phyloP scores from a whole-genome alignment of 129 eudicot species.

The Logfia minima region DNA sequence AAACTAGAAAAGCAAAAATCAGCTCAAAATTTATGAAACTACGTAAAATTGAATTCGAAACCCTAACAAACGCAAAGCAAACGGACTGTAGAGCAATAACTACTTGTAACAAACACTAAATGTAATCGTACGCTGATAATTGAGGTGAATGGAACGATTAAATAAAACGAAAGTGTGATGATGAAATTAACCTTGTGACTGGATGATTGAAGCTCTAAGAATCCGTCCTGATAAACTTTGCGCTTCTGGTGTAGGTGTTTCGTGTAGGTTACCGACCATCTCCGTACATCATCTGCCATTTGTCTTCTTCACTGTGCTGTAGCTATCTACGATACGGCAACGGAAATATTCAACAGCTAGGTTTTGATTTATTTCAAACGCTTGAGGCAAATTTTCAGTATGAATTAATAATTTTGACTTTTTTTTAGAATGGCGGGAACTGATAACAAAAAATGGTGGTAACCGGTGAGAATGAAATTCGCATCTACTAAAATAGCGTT shows the following conservation, averaged over 20 bases:
- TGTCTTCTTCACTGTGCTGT: neutral
- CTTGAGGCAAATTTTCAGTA: neutral
- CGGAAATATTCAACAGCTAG: neutral
- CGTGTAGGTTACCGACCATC: constrained; percentile 84
- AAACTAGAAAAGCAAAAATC: neutral
- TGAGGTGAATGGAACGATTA: constrained; percentile 9
- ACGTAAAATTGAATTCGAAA: neutral
- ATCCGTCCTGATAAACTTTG: constrained; percentile 81
- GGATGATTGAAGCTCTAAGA: constrained; percentile 47
- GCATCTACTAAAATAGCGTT: too few species aligned
- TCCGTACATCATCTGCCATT: constrained; percentile 48
- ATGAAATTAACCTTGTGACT: constrained; percentile 50
- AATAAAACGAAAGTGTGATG: neutral
- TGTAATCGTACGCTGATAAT: neutral
- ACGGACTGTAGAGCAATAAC: neutral
- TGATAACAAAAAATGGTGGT: neutral
- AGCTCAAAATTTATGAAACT: neutral
- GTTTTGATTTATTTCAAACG: neutral
- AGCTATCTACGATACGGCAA: neutral
- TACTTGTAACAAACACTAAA: neutral
- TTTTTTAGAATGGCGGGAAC: constrained; percentile 39
- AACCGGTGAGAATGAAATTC: too few species aligned
- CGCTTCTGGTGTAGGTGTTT: constrained; percentile 84
- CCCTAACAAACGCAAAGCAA: neutral
- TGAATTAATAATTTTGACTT: neutral